Evolutionary conservation across 2,329 filamentous ascomycete genomes (phyloP), one percentile per base, ranked within the genome.

Genomic region (Botrytis paeoniae): DNA sequence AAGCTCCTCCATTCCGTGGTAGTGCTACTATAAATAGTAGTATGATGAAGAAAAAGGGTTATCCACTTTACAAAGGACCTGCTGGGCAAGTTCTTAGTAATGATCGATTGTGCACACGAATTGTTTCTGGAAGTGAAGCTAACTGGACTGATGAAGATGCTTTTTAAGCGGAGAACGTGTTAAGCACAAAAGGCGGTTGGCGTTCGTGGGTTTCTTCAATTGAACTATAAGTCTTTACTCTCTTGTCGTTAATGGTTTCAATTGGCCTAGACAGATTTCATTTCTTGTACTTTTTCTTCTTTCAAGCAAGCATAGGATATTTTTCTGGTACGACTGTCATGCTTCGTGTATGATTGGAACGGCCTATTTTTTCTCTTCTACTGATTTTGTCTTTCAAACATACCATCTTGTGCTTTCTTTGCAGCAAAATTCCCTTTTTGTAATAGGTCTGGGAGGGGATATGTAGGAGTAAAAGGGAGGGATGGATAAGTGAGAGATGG

Each of bases 111-210:
- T 89, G 88, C n/a, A 87, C 88, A 80, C 85, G 89, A 48, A 88
- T 90, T 74, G 82, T 87, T n/a, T 89, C 87, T 45, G 88, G 87
- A 20, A 90, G 88, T 80, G 89, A 91, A 78, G 76, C 80, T n/a
- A 80, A 80, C 64, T 91, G 89, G 89, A 90, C 88, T 2, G 89
- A 91, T 75, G 89, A 91, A 79, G 89, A 91, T 80, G 86, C 84
- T 51, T 89, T 85, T 78, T 89, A 79, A 61, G 41, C 7, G 37
- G 18, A 59, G 35, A 59, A 18, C 22, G 5, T 66, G 43, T 57
- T n/a, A 14, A 60, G 35, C 22, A 51, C 16, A 43, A 70, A 60
- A 18, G 25, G 20, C 29, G 39, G 48, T 45, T 48, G 51, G 70
- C 61, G 62, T 72, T 72, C n/a, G 22, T 54, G 41, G 32, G 41